These are phyloP conservation scores for Thymus quinquecostatus DNA, from an alignment of 257 asterid genomes.

Conservation along the genomic window DNA sequence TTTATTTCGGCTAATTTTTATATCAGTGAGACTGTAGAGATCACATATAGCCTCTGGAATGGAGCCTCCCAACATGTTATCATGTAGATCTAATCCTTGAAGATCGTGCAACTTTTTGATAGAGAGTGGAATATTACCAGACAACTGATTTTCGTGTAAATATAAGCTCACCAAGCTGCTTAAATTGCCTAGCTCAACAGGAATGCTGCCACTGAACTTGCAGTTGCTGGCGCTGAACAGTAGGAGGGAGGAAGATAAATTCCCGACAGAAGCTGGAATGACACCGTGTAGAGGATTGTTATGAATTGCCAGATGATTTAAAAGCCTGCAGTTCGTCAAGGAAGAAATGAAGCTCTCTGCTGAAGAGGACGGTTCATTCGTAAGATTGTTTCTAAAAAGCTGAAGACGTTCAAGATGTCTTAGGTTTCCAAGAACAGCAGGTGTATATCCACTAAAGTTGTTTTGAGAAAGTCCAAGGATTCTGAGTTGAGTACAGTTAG, in stretches of 20 bases:
- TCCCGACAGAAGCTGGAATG: background rate
- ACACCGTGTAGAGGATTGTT: background rate
- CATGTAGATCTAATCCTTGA: background rate
- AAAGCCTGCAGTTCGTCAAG: background rate
- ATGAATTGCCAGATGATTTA: background rate
- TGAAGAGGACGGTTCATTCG: background rate
- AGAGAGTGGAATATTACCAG: background rate
- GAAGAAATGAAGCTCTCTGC: background rate
- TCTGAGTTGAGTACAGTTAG: background rate
- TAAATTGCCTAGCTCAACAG: background rate
- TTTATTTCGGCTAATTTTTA: background rate
- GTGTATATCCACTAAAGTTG: background rate
- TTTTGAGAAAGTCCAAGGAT: background rate
- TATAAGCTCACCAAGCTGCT: background rate
- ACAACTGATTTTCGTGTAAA: background rate
- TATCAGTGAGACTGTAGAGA: background rate
- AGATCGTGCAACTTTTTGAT: background rate
- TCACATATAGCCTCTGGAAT: slow-evolving; percentile 5
- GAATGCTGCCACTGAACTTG: background rate
- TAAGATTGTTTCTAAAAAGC: background rate
- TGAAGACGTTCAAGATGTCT: background rate
- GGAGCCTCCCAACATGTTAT: background rate
- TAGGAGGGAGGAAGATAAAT: background rate
- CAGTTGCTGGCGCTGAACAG: background rate
- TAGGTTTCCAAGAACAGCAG: background rate